Percentiles rank a stretch among this genome's conserved stretches.
These are phyloP conservation scores for Eucalyptus urophylla DNA, from an alignment of 345 rosid genomes.

Conservation along the genomic window DNA sequence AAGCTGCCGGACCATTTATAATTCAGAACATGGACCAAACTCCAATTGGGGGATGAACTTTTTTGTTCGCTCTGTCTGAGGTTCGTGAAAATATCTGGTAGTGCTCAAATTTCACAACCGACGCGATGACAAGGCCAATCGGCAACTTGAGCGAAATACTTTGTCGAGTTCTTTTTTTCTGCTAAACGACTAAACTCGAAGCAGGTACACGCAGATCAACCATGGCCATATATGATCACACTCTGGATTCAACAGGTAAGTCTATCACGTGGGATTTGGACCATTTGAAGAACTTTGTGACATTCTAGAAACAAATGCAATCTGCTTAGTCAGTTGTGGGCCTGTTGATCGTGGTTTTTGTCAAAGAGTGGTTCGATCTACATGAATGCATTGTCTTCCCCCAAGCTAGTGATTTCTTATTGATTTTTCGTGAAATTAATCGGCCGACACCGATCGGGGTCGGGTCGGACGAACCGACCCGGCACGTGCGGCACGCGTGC, in stretches of 20 bases:
- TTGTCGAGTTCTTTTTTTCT: not conserved
- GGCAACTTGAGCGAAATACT: not conserved
- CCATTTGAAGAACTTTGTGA: not conserved
- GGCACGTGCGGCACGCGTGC: too few relatives aligned
- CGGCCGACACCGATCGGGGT: too few relatives aligned
- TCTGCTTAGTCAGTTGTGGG: not conserved
- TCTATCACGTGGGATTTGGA: not conserved
- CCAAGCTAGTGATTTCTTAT: not conserved
- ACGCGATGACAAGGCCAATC: not conserved
- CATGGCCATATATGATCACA: not conserved
- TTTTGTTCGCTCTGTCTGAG: not conserved
- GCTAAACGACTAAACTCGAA: not conserved
- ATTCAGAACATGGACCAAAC: not conserved
- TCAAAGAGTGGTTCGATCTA: not conserved
- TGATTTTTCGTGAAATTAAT: too few relatives aligned
- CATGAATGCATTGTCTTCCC: slow-evolving; percentile 6
- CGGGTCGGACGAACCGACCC: too few relatives aligned
- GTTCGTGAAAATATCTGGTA: not conserved
- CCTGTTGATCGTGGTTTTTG: not conserved
- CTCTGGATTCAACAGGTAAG: not conserved
- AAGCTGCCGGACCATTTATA: not conserved
- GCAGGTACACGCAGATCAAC: not conserved
- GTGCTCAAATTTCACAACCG: not conserved
- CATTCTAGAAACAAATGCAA: not conserved
- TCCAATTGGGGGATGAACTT: not conserved